Evolutionary conservation across 805 yeast genomes (phyloP), one percentile per base, ranked within the genome.

Genomic region (Candida coquimbonensis): DNA sequence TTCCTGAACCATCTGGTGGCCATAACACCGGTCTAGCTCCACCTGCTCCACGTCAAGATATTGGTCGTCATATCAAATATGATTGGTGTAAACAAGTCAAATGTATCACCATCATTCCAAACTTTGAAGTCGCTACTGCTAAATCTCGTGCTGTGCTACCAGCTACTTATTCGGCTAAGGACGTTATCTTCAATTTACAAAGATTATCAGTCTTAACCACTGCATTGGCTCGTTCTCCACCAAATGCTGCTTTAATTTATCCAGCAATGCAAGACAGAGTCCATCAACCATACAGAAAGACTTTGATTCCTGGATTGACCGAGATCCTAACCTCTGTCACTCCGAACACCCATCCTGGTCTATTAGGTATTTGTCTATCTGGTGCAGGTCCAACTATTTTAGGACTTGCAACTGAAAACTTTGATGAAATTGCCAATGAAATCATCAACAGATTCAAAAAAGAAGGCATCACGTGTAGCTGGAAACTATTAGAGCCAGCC

Each of bases 371-470:
- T 56, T 93, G 99, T 63, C 73, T 93, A 48, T 85, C 96, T 26
- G 99, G 99, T 44, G 99, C 99, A 7, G 99, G 99, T 9, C 99
- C 99, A 47, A 93, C 99, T 8, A 90, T 93, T 47, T 70, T 93
- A 52, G 95, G 96, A 37, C 74, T 93, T 51, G 98, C 99, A 5
- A 89, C 96, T 5, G 83, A 78, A 17, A 86, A 87, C 63, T 93
- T 81, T 55, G 96, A 89, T 8, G 73, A 69, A 12, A 89, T 93
- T 55, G 96, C 99, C 8, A 61, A 64, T 7, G 86, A 81, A 44
- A 89, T 93, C 51, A 74, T 88, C 42, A 66, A 67, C 45, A 74
- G 87, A 47, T 90, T 93, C 66, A 64, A 72, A 43, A 69, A 78
- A 51, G 82, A 85, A 53, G 66, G 69, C 37, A 86, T 93, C 48